phyloP scores from a whole-genome alignment of 306 rosid genomes.

The Lathyrus aphaca region DNA sequence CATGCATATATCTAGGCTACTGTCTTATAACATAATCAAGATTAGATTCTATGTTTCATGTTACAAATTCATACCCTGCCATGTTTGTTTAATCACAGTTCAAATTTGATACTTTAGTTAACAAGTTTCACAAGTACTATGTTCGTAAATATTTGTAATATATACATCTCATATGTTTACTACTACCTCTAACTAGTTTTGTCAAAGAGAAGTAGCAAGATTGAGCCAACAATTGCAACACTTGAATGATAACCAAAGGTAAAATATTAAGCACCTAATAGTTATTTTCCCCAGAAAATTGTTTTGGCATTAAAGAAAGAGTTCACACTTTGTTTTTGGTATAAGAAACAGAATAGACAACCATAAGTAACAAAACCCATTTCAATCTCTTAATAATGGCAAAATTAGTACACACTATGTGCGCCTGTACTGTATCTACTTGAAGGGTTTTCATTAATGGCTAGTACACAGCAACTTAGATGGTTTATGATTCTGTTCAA shows the following conservation, averaged over 20 bases:
- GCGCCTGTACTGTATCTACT: slow-evolving; percentile 4
- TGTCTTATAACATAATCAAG: no score
- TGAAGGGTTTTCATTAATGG: slow-evolving; percentile 16
- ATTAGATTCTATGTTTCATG: no score
- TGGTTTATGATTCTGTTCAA: background rate
- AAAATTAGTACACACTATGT: slow-evolving; percentile 1
- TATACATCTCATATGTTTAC: slow-evolving; percentile 1
- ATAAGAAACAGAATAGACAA: slow-evolving; percentile 11
- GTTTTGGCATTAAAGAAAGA: slow-evolving; percentile 5
- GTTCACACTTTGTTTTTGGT: slow-evolving; percentile 10
- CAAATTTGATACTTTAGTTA: no score
- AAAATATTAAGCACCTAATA: slow-evolving; percentile 14
- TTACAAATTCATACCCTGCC: no score
- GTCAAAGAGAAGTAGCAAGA: slow-evolving; percentile 68
- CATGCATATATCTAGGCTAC: no score
- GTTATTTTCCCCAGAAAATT: background rate
- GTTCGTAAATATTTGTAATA: no score
- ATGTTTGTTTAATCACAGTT: no score
- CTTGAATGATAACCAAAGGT: slow-evolving; percentile 73
- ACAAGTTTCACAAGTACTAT: no score
- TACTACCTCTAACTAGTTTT: slow-evolving; percentile 53
- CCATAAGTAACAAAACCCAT: no score
- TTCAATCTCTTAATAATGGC: background rate
- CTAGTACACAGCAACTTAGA: background rate
- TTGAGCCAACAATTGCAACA: slow-evolving; percentile 68